Evolutionary conservation across 305 asterid genomes (phyloP).

Genomic region (Salvia sclarea): DNA sequence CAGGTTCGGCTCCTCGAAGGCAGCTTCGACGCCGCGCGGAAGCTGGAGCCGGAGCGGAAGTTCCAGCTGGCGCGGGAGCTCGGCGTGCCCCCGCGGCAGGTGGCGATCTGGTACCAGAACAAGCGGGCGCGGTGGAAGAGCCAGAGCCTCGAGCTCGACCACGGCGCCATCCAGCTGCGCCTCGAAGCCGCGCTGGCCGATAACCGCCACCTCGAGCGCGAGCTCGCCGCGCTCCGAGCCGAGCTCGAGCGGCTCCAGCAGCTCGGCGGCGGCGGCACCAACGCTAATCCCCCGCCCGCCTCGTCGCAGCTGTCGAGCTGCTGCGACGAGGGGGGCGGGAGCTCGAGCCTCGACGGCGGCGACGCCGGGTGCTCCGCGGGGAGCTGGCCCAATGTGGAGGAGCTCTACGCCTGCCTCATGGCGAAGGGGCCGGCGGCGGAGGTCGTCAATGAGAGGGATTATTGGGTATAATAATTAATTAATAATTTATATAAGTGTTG

Average conservation of each 20-base stretch:
- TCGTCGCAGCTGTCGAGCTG: conserved; percentile 61
- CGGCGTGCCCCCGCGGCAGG: conserved; percentile 59
- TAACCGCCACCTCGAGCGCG: conserved; percentile 51
- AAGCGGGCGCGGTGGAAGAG: conserved; percentile 77
- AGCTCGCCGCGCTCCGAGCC: conserved; percentile 49
- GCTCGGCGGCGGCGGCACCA: too few species aligned
- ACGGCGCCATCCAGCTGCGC: conserved; percentile 52
- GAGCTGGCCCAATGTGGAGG: conserved; percentile 46
- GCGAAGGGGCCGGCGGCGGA: conserved; percentile 15
- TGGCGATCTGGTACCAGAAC: conserved; percentile 84
- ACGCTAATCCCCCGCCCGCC: too few species aligned
- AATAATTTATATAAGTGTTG: background rate
- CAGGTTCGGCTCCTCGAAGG: conserved; percentile 66
- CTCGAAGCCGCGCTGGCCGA: conserved; percentile 50
- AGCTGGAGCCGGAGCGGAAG: conserved; percentile 73
- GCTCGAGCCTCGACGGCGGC: conserved; percentile 54
- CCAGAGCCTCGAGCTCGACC: conserved; percentile 66
- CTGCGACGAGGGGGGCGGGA: conserved; percentile 74
- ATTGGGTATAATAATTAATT: conserved; percentile 44
- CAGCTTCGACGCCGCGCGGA: conserved; percentile 54
- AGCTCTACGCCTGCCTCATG: conserved; percentile 69
- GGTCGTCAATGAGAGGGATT: conserved; percentile 34
- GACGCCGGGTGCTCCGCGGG: conserved; percentile 47
- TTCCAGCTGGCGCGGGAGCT: conserved; percentile 68
- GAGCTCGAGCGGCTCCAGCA: too few species aligned